Evolutionary conservation across 148 eudicot species (phyloP), one percentile per base, ranked within the genome.

Genomic region (Spergularia marina): DNA sequence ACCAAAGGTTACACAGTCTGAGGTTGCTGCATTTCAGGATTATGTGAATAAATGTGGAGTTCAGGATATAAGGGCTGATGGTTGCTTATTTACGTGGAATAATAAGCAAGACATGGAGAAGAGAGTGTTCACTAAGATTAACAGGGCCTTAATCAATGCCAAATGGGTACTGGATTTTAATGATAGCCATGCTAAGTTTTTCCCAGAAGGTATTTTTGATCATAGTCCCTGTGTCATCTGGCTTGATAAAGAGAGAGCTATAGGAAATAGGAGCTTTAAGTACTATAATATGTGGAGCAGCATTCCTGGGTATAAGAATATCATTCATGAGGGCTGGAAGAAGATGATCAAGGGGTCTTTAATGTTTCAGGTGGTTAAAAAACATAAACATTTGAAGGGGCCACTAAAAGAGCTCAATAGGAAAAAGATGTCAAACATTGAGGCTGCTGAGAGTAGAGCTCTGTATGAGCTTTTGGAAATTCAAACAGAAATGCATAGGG

Each of bases 211-310:
- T 1, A 0, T 2, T 2, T 30, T 20, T 13, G 68, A 64, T 25
- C 68, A 64, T 16, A 1, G 47, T 2, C 68, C 68, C 11, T 23
- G 34, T 7, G 44, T 34, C 0, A 14, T 64, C 1, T 17, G 30
- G 2, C 1, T 30, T 30, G 7, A 3, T 2, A 30, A 12, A 7
- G 8, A 10, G 0, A 11, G 6, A 0, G 7, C 0, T 0, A 4
- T 10, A 10, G 14, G 44, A 0, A 34, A 12, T 12, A 64, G 16
- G 47, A 39, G 40, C 5, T 64, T 64, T 12, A 64, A 30, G 10
- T 64, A 23, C 11, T 64, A 12, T 0, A 64, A 64, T 30, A 30
- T 34, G 41, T 64, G 68, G 68, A 11, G 17, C 47, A 10, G 10
- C 2, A 53, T 53, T 7, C 10, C 55, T 3, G 55, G 14, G 2